Conservation (phyloP, 169 alveolate genomes). For the Ophryocystis elektroscirrha region DNA sequence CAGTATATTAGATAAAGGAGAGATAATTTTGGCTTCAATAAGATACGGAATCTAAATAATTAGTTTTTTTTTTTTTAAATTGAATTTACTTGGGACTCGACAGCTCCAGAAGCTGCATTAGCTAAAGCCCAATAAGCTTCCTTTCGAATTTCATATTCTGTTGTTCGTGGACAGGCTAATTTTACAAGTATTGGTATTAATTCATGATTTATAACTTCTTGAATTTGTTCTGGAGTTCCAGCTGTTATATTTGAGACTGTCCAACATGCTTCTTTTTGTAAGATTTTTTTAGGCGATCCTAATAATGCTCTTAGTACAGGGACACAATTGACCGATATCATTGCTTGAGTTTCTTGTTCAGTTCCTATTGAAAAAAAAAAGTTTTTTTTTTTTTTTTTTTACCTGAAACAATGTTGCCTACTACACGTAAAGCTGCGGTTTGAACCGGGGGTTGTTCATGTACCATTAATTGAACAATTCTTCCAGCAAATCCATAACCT, state of each 20-base stretch:
- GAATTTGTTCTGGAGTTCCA: slow-evolving; percentile 57
- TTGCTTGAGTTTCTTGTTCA: slow-evolving; percentile 75
- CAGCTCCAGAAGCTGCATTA: slow-evolving; percentile 72
- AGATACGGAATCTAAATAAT: background rate
- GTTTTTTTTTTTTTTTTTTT: slow-evolving; percentile 18
- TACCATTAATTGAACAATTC: slow-evolving; percentile 64
- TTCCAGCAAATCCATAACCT: slow-evolving; percentile 51
- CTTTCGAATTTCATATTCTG: slow-evolving; percentile 69
- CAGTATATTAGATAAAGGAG: slow-evolving; percentile 55
- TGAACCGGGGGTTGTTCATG: slow-evolving; percentile 56
- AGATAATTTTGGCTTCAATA: slow-evolving; percentile 46
- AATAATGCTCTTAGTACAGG: slow-evolving; percentile 46
- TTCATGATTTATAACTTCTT: slow-evolving; percentile 51
- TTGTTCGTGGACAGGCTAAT: slow-evolving; percentile 50
- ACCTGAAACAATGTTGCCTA: slow-evolving; percentile 68
- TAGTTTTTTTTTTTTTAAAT: too few species aligned
- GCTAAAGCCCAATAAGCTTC: slow-evolving; percentile 96
- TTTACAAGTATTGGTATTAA: slow-evolving; percentile 51
- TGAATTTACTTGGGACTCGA: slow-evolving; percentile 32
- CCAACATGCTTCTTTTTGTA: slow-evolving; percentile 93
- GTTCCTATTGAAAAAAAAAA: slow-evolving; percentile 78
- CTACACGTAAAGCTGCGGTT: slow-evolving; percentile 81
- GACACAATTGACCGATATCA: slow-evolving; percentile 67
- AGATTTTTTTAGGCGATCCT: slow-evolving; percentile 54
- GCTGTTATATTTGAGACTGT: slow-evolving; percentile 82